These are phyloP conservation scores for Pythium insidiosum DNA, from an alignment of 352 stramenopile genomes.

Conservation along the genomic window DNA sequence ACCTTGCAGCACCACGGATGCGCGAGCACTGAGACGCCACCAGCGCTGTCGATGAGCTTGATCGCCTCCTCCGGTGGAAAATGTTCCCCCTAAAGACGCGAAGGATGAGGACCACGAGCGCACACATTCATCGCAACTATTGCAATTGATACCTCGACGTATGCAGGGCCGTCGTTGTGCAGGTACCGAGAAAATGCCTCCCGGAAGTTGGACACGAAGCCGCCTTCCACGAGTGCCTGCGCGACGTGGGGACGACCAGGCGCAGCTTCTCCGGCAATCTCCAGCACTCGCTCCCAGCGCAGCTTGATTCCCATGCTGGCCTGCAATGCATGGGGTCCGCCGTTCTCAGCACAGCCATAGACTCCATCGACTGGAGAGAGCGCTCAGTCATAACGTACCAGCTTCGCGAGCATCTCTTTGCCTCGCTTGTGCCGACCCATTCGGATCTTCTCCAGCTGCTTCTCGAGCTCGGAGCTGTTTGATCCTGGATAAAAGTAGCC, in stretches of 20 bases:
- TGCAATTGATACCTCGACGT: conserved; percentile 86
- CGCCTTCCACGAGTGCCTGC: conserved; percentile 66
- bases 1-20: conserved; percentile 85
- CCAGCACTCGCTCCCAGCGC: conserved; percentile 69
- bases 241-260: conserved; percentile 72
- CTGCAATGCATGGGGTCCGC: conserved; percentile 14
- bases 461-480: conserved; percentile 60
- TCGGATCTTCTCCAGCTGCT: conserved; percentile 73
- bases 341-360: too few relatives aligned
- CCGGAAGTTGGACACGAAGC: conserved; percentile 67
- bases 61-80: conserved; percentile 83
- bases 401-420: conserved; percentile 76
- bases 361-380: too few relatives aligned
- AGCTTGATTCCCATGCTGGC: conserved; percentile 77
- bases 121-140: too few relatives aligned
- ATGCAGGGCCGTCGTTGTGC: conserved; percentile 76
- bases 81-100: conserved; percentile 42
- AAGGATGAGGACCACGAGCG: not conserved
- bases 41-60: conserved; percentile 74
- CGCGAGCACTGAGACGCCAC: conserved; percentile 73
- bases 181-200: conserved; percentile 78
- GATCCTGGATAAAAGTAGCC: conserved; percentile 82
- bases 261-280: conserved; percentile 79
- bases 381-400: conserved; percentile 25
- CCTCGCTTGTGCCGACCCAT: conserved; percentile 69